These are phyloP conservation scores for Chlorophyllum brunneum DNA, from an alignment of 768 basidiomycete genomes.

Conservation along the genomic window DNA sequence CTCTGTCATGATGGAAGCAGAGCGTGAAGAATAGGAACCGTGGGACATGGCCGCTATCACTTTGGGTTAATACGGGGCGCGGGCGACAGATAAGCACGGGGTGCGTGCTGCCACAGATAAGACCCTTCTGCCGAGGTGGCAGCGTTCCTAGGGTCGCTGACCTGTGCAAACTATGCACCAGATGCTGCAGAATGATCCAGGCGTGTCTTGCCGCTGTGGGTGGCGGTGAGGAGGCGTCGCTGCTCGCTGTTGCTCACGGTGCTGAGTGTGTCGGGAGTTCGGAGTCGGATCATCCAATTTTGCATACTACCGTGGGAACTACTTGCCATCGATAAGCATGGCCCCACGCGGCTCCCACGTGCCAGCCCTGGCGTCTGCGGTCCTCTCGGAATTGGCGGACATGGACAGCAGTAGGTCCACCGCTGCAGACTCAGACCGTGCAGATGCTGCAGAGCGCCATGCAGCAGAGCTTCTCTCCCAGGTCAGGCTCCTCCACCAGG, in stretches of 20 bases:
- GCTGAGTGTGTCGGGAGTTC: not conserved
- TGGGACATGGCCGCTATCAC: conserved; percentile 47
- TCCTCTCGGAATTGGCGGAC: too few relatives aligned
- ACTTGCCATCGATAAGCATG: conserved; percentile 11
- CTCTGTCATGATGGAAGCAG: conserved; percentile 81
- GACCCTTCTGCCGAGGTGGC: not conserved
- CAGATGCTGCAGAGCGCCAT: too few relatives aligned
- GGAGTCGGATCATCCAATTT: conserved; percentile 7
- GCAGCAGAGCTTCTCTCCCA: conserved; percentile 29
- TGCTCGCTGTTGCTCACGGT: not conserved
- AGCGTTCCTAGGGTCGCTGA: not conserved
- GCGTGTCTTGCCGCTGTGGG: too few relatives aligned
- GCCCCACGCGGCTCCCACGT: conserved; percentile 3
- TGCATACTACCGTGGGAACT: not conserved
- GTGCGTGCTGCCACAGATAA: conserved; percentile 3
- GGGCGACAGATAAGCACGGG: conserved; percentile 7
- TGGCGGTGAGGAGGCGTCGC: too few relatives aligned
- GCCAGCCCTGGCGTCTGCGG: not conserved
- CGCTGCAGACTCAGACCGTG: too few relatives aligned
- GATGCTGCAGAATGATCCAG: too few relatives aligned
- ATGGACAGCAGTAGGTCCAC: too few relatives aligned
- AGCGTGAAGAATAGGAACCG: conserved; percentile 69
- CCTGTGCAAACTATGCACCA: too few relatives aligned
- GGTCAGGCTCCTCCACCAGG: too few relatives aligned
- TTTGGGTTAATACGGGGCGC: too few relatives aligned